These are phyloP conservation scores for Astraeus odoratus DNA, from an alignment of 768 basidiomycete genomes.

Conservation along the genomic window DNA sequence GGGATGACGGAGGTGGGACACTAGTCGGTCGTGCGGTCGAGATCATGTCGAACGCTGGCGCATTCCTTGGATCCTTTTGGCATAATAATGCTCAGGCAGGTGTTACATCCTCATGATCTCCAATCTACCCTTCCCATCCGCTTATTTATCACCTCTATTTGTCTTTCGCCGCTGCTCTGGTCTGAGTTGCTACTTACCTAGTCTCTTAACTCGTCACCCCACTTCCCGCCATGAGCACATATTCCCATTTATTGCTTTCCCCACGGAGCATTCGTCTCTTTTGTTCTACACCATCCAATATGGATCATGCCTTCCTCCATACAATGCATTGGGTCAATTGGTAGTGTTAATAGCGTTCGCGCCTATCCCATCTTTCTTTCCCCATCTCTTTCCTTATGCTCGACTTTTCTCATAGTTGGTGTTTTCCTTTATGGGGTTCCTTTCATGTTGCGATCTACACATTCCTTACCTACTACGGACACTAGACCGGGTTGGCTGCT, in stretches of 20 bases:
- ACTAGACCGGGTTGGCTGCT: neutral
- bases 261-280: neutral
- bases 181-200: neutral
- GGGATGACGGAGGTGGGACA: constrained; percentile 29
- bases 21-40: constrained; percentile 63
- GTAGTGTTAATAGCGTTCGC: constrained; percentile 20
- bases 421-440: neutral
- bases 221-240: neutral
- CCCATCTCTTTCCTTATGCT: constrained; percentile 1
- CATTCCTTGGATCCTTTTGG: constrained; percentile 65
- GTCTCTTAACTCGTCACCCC: neutral
- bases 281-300: constrained; percentile 19
- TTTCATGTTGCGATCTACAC: neutral
- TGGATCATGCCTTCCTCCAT: constrained; percentile 12
- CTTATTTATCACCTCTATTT: constrained; percentile 26
- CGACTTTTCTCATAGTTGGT: constrained; percentile 2
- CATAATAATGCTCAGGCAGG: constrained; percentile 19
- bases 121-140: neutral
- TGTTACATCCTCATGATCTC: constrained; percentile 16
- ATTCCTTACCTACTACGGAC: neutral
- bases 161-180: constrained; percentile 22
- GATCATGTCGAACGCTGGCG: constrained; percentile 74
- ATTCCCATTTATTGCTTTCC: neutral
- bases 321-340: constrained; percentile 5
- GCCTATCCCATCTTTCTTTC: constrained; percentile 7